Base-by-base conservation (phyloP, 768 basidiomycete species). In the Pulveroboletus sp. region DNA sequence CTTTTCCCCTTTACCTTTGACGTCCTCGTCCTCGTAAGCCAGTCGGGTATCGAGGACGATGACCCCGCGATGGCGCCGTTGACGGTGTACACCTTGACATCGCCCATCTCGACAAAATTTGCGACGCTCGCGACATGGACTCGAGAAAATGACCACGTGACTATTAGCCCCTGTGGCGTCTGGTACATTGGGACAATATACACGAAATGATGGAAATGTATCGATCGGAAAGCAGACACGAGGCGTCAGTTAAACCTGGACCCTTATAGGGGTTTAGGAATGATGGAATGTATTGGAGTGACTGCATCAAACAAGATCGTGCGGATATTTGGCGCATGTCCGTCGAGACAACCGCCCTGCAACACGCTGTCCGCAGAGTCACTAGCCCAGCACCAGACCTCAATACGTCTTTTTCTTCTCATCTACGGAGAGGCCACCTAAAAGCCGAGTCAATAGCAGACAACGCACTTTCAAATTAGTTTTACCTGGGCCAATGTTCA, bases 391-490 rank as follows among this genome's bases (percentile, higher is more conserved):
- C 32, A 26, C 23, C 10, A 17, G 23, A 34, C 20, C 31, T 65
- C 59, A 92, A 60, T 80, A 93, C 19, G 85, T 92, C 80, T 98
- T 98, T 79, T 99, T 99, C 80, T 97, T 97, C 78, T 97, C 94
- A 71, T 98, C 96, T 53, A 98, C 90, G 4, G 94, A 97, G 53
- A 98, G 78, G 55, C 94, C 95, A 52, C 96, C 87, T 87, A 43
- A 20, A 29, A 51, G 19, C n/a, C 50, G n/a, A 6, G 50, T 49
- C 17, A 56, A 16, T 48, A 6, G 11, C 9, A 0, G 10, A 16
- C 10, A 17, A 36, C 17, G 20, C 19, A 6, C 19, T 40, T 16
- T 9, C 27, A n/a, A 9, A 17, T 22, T 26, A 39, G 39, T 7
- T 77, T 42, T 68, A 86, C 86, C 95, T 44, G 96, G 93, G 62